Conservation (phyloP, 2,329 filamentous ascomycete genomes). For the Chaetomium olivaceum region DNA sequence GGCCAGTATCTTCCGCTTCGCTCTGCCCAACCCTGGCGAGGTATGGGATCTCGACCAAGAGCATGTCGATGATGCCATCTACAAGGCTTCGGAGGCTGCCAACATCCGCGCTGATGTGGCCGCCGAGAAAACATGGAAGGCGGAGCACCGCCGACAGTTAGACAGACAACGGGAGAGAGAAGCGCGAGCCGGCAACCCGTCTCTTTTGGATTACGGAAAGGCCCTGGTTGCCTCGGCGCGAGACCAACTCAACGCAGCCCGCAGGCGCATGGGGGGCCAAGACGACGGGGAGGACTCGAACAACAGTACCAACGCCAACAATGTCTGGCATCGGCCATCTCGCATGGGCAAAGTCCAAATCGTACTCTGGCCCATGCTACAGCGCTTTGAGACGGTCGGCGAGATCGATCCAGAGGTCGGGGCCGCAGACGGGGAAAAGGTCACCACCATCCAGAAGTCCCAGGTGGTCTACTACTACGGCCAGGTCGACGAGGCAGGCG, state of each 20-base stretch:
- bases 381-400: slow-evolving; percentile 33
- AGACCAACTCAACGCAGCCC: not conserved
- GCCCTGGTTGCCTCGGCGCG: not conserved
- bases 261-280: not conserved
- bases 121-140: slow-evolving; percentile 16
- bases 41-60: slow-evolving; percentile 33
- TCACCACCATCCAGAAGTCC: slow-evolving; percentile 33
- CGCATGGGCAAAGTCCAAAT: slow-evolving; percentile 38
- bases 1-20: slow-evolving; percentile 37
- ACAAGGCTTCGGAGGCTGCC: slow-evolving; percentile 24
- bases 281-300: not conserved
- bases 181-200: not conserved
- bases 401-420: slow-evolving; percentile 10
- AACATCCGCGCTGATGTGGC: slow-evolving; percentile 18
- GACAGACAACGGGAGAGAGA: not conserved
- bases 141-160: not conserved
- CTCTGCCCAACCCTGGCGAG: slow-evolving; percentile 35
- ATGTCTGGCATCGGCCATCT: not conserved
- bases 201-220: not conserved
- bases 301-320: not conserved
- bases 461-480: slow-evolving; percentile 38
- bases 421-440: slow-evolving; percentile 26
- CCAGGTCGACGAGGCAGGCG: slow-evolving; percentile 5
- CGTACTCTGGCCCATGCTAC: slow-evolving; percentile 36
- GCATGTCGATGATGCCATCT: slow-evolving; percentile 31